Conservation (phyloP, 139 green algal species). For the Picochlorum costavermella region DNA sequence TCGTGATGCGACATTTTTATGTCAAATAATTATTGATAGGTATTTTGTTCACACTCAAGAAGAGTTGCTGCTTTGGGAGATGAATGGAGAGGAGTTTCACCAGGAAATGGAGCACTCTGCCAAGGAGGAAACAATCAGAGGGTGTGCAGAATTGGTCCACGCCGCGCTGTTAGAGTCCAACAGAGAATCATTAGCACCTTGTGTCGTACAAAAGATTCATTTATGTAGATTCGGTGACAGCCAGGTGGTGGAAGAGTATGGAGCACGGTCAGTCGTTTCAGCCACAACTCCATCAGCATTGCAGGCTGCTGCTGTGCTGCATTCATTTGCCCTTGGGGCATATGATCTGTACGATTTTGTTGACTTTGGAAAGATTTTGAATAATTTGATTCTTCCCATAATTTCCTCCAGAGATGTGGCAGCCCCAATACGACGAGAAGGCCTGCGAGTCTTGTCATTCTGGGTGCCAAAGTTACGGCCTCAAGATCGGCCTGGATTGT, state of each 20-base stretch:
- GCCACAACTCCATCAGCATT: conserved; percentile 17
- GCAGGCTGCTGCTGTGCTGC: conserved; percentile 77
- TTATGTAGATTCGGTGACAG: neutral
- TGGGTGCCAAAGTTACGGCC: conserved; percentile 41
- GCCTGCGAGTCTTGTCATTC: conserved; percentile 39
- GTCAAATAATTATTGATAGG: too few species aligned
- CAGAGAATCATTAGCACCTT: conserved; percentile 44
- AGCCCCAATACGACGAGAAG: conserved; percentile 40
- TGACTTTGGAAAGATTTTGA: conserved; percentile 53
- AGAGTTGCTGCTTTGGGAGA: neutral
- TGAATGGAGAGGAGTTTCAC: conserved; percentile 58
- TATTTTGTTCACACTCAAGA: too few species aligned
- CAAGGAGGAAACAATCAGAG: conserved; percentile 53
- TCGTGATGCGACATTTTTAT: too few species aligned
- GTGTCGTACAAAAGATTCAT: conserved; percentile 42
- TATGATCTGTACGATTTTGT: conserved; percentile 80
- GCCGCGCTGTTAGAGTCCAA: conserved; percentile 48
- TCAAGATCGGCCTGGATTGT: conserved; percentile 41
- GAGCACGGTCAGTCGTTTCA: neutral
- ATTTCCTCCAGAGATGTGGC: conserved; percentile 12
- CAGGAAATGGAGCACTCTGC: conserved; percentile 42
- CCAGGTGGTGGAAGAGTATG: conserved; percentile 10
- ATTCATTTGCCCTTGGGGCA: conserved; percentile 51
- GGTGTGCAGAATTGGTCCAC: conserved; percentile 60
- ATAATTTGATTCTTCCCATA: conserved; percentile 39